These are phyloP conservation scores for Coemansia reversa DNA, from an alignment of 192 early-diverging fungal genomes.

Conservation along the genomic window DNA sequence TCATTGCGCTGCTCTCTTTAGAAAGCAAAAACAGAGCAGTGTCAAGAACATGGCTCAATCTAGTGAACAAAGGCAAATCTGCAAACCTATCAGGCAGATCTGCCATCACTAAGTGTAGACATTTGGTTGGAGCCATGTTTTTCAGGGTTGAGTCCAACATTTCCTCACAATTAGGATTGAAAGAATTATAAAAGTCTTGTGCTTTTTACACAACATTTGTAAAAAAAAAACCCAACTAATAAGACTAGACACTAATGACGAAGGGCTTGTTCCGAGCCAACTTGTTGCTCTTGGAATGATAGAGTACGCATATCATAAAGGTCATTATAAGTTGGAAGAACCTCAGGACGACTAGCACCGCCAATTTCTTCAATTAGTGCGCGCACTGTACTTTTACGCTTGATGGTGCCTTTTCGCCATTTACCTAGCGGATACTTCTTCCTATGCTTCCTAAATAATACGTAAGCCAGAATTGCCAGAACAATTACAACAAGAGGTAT, in stretches of 20 bases:
- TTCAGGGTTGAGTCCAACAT: no score
- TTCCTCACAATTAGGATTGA: not conserved
- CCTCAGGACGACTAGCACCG: slow-evolving; percentile 7
- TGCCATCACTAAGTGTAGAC: no score
- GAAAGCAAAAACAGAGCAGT: no score
- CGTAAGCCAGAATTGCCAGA: slow-evolving; percentile 9
- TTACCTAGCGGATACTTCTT: not conserved
- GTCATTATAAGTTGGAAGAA: slow-evolving; percentile 16
- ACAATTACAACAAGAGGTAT: slow-evolving; percentile 17
- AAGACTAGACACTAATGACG: no score
- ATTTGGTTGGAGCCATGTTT: no score
- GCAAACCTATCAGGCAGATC: no score
- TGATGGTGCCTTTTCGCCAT: not conserved
- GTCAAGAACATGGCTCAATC: no score
- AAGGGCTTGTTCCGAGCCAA: no score
- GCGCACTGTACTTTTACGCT: slow-evolving; percentile 7
- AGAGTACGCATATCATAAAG: not conserved
- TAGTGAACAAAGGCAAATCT: no score
- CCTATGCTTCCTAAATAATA: slow-evolving; percentile 15
- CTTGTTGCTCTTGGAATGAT: not conserved
- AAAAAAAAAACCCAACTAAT: no score
- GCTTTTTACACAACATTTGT: not conserved
- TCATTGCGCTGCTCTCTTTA: no score
- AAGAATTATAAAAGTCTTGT: not conserved
- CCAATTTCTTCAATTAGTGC: slow-evolving; percentile 19